Evolutionary conservation across 2,329 filamentous ascomycete genomes (phyloP).

Genomic region (Fusarium hostae): DNA sequence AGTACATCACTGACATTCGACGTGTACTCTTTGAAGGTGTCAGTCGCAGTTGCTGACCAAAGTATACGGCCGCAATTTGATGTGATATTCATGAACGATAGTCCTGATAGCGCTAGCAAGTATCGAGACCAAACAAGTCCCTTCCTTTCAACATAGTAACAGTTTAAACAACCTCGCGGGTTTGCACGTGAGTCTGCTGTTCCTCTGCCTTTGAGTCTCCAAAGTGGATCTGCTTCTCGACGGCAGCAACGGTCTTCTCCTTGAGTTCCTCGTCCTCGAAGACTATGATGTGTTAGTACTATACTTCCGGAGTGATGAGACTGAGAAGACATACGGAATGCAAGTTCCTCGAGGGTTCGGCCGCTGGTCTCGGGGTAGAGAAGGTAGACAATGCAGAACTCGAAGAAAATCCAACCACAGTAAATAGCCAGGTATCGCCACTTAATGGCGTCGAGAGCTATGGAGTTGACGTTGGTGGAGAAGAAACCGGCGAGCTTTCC

Average conservation of each 20-base stretch:
- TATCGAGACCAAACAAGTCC: neutral
- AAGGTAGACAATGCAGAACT: constrained; percentile 73
- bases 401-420: constrained; percentile 56
- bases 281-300: constrained; percentile 44
- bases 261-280: constrained; percentile 54
- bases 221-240: constrained; percentile 52
- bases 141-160: neutral
- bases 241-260: constrained; percentile 52
- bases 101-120: neutral
- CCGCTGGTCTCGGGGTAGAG: constrained; percentile 86
- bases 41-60: neutral
- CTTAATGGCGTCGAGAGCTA: constrained; percentile 52
- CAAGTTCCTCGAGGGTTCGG: constrained; percentile 76
- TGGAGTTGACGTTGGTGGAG: constrained; percentile 58
- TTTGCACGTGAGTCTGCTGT: constrained; percentile 2
- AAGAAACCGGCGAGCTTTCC: constrained; percentile 56
- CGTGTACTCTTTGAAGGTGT: neutral
- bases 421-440: constrained; percentile 59
- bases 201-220: constrained; percentile 30
- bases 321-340: constrained; percentile 51
- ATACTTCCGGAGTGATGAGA: fast-evolving
- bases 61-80: neutral
- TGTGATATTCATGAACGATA: neutral
- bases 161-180: constrained; percentile 23
- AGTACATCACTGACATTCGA: neutral